A percentile compares a stretch with the other conserved stretches of the same genome.
phyloP scores from a whole-genome alignment of 2,329 filamentous ascomycete genomes.

The Monascus ruber region DNA sequence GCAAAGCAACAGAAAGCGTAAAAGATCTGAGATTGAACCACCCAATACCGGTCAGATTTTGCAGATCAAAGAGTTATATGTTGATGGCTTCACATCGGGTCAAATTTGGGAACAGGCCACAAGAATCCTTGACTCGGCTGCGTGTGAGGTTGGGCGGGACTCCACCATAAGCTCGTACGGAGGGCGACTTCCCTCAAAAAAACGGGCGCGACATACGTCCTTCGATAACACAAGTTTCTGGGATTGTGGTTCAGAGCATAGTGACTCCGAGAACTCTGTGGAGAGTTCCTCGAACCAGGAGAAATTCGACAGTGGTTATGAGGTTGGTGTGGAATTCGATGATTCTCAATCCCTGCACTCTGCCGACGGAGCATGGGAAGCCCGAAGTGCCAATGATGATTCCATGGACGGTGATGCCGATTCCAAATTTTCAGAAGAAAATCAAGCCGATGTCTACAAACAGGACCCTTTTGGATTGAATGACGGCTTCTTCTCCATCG shows the following conservation, averaged over 20 bases:
- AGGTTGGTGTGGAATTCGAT: slow-evolving; percentile 5
- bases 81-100: slow-evolving; percentile 73
- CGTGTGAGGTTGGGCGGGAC: slow-evolving; percentile 42
- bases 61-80: slow-evolving; percentile 70
- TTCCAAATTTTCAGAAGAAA: slow-evolving; percentile 14
- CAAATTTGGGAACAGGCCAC: slow-evolving; percentile 94
- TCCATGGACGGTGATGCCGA: slow-evolving; percentile 11
- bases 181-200: slow-evolving; percentile 4
- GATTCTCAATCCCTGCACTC: neutral
- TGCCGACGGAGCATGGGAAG: neutral
- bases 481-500: slow-evolving; percentile 95
- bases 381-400: slow-evolving; percentile 2
- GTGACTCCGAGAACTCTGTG: slow-evolving; percentile 1
- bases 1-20: slow-evolving; percentile 63
- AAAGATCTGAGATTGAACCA: slow-evolving; percentile 46
- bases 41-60: slow-evolving; percentile 44
- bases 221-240: slow-evolving; percentile 6
- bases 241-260: slow-evolving; percentile 7
- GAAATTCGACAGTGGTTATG: slow-evolving; percentile 6
- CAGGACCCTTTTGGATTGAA: slow-evolving; percentile 78
- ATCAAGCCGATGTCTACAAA: slow-evolving; percentile 44
- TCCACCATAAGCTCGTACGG: slow-evolving; percentile 25
- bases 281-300: slow-evolving; percentile 1
- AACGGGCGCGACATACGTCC: slow-evolving; percentile 3
- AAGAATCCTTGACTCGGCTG: slow-evolving; percentile 61